Evolutionary conservation across 1,284 basidiomycete genomes (phyloP), one percentile per base, ranked within the genome.

Genomic region (Neolentinus lepideus): DNA sequence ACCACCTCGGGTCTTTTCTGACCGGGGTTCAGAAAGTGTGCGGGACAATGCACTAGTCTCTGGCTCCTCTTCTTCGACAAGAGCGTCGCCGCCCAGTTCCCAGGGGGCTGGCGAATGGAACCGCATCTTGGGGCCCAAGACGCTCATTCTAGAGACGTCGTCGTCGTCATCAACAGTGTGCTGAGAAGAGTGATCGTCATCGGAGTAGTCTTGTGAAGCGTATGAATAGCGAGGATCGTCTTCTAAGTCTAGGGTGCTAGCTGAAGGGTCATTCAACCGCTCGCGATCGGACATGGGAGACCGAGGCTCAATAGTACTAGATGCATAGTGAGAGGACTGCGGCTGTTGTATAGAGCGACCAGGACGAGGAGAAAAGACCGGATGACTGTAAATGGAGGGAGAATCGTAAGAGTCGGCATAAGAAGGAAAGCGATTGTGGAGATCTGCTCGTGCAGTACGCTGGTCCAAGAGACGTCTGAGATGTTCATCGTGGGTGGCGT

Each of bases 51-150:
- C 62, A 56, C 63, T 66, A 54, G 68, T 66, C 46, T 73, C 73
- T 0, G 69, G 63, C 47, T 80, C 77, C 45, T 78, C 77, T 29
- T 75, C 78, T 61, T 79, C 78, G 25, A 72, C 66, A 4, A 76
- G 58, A 16, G 69, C 51, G n/a, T 69, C 73, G 22, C 74, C 77
- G 52, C 81, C 84, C 51, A 78, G 71, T 69, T 91, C 88, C 88
- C 88, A 91, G 46, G 89, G 88, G 24, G 88, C 85, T 26, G 78
- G 83, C 57, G 86, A 85, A 68, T 90, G 87, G 64, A 90, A 82
- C 51, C 84, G 81, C 78, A 91, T 87, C 67, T 83, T 88, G 26
- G 88, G 88, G 16, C 89, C 89, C 45, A 86, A 80, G 54, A 84
- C 71, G 63, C 85, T 89, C 69, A 88, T 79, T 55, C 83, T 75